Evolutionary conservation across 805 yeast genomes (phyloP), one percentile per base, ranked within the genome.

Genomic region (Teunomyces stri): DNA sequence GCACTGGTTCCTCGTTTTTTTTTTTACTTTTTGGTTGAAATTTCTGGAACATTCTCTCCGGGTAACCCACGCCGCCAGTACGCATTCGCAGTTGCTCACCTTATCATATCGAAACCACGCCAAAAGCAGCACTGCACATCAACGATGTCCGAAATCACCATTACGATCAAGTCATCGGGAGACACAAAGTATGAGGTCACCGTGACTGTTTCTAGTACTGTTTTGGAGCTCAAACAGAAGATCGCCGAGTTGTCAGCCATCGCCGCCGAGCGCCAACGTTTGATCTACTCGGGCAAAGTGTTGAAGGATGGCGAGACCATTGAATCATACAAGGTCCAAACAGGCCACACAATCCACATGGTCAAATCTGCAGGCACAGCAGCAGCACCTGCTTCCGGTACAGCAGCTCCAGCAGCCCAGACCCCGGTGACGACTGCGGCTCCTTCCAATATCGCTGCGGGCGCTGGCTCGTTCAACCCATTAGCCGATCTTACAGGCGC

Each of bases 401-500:
- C 27, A 7, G 31, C 68, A 6, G 43, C 68, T 3, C 46, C 64
- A 3, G 27, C 54, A 13, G 51, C 42, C 37, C 50, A 42, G 45
- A 46, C 55, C n/a, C n/a, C 56, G 15, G 36, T 48, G 13, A 41
- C 56, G 9, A 33, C 53, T n/a, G 60, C 56, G 6, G 82, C 84
- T 18, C 97, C 97, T n/a, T 65, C 83, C 13, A 88, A 85, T 59
- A 76, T 92, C 42, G 81, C 96, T 3, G 80, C 97, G 2, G 99
- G 99, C 4, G 85, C 82, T 52, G 94, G 92, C 10, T 79, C 95
- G 0, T 88, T 85, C 66, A 89, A 94, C 66, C 96, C 96, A 31
- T 75, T 94, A 59, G 91, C 96, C 9, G 97, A 87, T 53, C 74
- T 92, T 53, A 92, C 98, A 0, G 92, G 96, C 43, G 98, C 98